Evolutionary conservation across 805 yeast species (phyloP).

Genomic region (Blastobotrys parvus): DNA sequence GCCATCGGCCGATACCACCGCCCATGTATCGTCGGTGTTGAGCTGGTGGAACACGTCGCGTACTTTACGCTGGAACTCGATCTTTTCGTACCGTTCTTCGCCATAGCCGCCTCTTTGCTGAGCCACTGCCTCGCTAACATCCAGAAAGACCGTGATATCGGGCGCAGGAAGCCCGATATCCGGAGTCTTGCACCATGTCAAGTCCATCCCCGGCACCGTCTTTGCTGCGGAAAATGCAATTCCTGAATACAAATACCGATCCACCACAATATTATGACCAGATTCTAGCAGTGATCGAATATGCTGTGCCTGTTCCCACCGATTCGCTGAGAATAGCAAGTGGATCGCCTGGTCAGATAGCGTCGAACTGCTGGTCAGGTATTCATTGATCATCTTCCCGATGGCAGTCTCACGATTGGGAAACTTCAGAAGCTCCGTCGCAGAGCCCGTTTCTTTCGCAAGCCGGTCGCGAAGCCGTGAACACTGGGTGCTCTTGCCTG

Average conservation of each 20-base stretch:
- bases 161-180: slow-evolving; percentile 84
- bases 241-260: slow-evolving; percentile 88
- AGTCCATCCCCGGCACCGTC: slow-evolving; percentile 38
- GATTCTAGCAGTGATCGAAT: slow-evolving; percentile 38
- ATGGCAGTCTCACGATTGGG: slow-evolving; percentile 82
- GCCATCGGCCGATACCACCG: too few relatives aligned
- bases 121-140: slow-evolving; percentile 41
- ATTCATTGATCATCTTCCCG: slow-evolving; percentile 70
- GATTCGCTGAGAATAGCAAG: slow-evolving; percentile 79
- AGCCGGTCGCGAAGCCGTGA: slow-evolving; percentile 24
- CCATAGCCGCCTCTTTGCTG: slow-evolving; percentile 74
- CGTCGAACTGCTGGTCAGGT: slow-evolving; percentile 38
- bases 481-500: slow-evolving; percentile 90
- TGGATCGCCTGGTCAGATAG: slow-evolving; percentile 79
- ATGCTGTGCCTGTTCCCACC: slow-evolving; percentile 71
- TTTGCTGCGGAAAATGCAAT: slow-evolving; percentile 89
- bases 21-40: too few relatives aligned
- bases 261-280: slow-evolving; percentile 63
- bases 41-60: background rate
- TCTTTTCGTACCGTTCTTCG: slow-evolving; percentile 81
- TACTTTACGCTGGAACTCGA: slow-evolving; percentile 68
- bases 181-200: slow-evolving; percentile 72
- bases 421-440: slow-evolving; percentile 55
- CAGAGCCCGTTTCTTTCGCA: slow-evolving; percentile 23
- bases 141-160: slow-evolving; percentile 71